Evolutionary conservation across 495 filamentous ascomycete genomes (phyloP), one percentile per base, ranked within the genome.

Genomic region (Entonaema liquescens): DNA sequence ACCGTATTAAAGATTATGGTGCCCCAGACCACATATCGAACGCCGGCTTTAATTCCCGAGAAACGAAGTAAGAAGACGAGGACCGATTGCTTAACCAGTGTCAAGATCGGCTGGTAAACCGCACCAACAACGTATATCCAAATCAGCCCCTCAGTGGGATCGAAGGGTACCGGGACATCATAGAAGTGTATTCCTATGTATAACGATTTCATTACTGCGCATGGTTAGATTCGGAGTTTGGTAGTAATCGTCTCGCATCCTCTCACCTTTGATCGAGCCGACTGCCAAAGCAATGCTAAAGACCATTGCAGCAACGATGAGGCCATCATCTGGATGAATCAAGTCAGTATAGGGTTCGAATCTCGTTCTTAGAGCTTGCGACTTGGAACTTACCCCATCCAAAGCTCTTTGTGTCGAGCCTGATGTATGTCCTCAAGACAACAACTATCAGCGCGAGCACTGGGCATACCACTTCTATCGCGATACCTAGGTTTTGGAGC

Each of bases 81-180:
- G 79, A 88, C 62, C 1, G 79, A 80, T 1, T 81, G 59, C 67
- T 87, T 87, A 6, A 84, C 80, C 6, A 84, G 57, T 7, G 85
- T 79, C 49, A 89, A 74, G 58, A 84, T 79, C 0, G 84, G 84
- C 58, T 86, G 86, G 68, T 88, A 88, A 49, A 87, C 68, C 15
- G 86, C 70, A 56, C 86, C 83, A 29, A 81, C 80, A 11, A 79
- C 79, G 21, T 81, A 81, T 47, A 84, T 72, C 65, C 65, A 72
- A 9, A 72, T 69, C 7, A 72, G 17, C 31, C 70, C 70, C 15
- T 72, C 59, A 6, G 70, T 72, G 21, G 70, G 61, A 62, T 72
- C 70, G 23, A 65, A 60, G 12, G 68, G 62, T 9, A 25, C 68
- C 47, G 81, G 81, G 3, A 82, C 71, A 57, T 83, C 80, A 55